Conservation (phyloP, 2,329 filamentous ascomycete genomes). For the Fusarium domesticum region DNA sequence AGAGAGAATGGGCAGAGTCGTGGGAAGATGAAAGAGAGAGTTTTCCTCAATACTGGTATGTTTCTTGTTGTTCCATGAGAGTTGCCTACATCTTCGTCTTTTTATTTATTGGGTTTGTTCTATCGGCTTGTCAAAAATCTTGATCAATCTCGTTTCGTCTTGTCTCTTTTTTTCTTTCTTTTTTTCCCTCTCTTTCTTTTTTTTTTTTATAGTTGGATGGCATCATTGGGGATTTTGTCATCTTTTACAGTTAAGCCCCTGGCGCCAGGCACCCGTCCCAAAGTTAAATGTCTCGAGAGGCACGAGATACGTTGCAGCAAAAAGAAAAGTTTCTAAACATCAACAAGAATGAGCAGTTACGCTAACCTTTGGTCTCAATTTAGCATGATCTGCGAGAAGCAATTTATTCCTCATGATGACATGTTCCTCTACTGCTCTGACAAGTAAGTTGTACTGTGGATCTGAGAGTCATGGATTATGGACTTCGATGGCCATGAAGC, state of each 20-base stretch:
- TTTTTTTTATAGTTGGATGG: not conserved
- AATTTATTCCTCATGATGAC: constrained; percentile 58
- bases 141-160: too few relatives aligned
- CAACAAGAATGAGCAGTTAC: constrained; percentile 1
- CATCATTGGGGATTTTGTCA: constrained; percentile 13
- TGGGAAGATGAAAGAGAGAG: constrained; percentile 59
- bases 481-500: too few relatives aligned
- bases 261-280: not conserved
- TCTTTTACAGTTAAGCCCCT: constrained; percentile 12
- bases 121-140: constrained; percentile 1
- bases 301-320: not conserved
- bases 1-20: constrained; percentile 50
- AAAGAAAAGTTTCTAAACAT: not conserved
- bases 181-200: not conserved
- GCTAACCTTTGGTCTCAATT: constrained; percentile 18
- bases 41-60: constrained; percentile 65
- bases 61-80: constrained; percentile 25
- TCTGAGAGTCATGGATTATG: constrained; percentile 17
- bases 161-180: not conserved
- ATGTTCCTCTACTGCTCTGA: constrained; percentile 62
- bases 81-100: constrained; percentile 7
- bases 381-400: constrained; percentile 67
- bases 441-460: constrained; percentile 49
- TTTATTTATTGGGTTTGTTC: constrained; percentile 11
- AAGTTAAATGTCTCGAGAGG: not conserved